A percentile compares a stretch with the other conserved stretches of the same genome.
Conservation (phyloP, 805 yeast species). For the Nematodospora valgi region DNA sequence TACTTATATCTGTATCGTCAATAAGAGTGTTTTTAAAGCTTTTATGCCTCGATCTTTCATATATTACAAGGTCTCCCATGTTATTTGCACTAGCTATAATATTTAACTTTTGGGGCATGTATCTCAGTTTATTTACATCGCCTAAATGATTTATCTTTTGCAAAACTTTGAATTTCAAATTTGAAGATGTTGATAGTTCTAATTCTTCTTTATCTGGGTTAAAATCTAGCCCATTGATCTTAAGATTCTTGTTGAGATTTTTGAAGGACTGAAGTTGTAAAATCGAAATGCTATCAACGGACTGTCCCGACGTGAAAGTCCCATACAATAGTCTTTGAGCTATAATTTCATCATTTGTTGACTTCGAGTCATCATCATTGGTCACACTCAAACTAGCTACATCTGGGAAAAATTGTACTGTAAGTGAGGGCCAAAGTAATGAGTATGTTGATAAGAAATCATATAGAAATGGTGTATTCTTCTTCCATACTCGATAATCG, state of each 20-base stretch:
- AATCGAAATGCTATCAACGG: constrained; percentile 44
- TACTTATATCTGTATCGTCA: constrained; percentile 26
- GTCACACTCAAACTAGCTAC: constrained; percentile 11
- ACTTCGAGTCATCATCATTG: not conserved
- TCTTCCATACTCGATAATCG: constrained; percentile 40
- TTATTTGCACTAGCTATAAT: constrained; percentile 69
- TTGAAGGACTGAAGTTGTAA: constrained; percentile 30
- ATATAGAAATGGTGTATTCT: constrained; percentile 41
- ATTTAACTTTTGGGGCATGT: constrained; percentile 86
- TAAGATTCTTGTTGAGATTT: constrained; percentile 32
- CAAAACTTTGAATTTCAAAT: constrained; percentile 26
- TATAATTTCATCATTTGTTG: constrained; percentile 11
- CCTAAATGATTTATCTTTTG: constrained; percentile 69
- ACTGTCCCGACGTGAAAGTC: constrained; percentile 60
- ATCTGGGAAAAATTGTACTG: constrained; percentile 43
- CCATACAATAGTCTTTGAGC: constrained; percentile 52
- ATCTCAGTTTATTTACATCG: constrained; percentile 69
- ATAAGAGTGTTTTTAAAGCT: constrained; percentile 25
- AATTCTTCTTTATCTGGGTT: constrained; percentile 39
- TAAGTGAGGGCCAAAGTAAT: constrained; percentile 42
- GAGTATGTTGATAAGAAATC: constrained; percentile 38
- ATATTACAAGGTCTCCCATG: constrained; percentile 61
- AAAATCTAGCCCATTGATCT: constrained; percentile 32
- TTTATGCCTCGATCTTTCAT: constrained; percentile 79
- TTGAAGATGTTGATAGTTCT: constrained; percentile 26